Percentiles rank a stretch among this genome's conserved stretches.
Conservation (phyloP, 306 rosid species). For the Lagenaria siceraria region DNA sequence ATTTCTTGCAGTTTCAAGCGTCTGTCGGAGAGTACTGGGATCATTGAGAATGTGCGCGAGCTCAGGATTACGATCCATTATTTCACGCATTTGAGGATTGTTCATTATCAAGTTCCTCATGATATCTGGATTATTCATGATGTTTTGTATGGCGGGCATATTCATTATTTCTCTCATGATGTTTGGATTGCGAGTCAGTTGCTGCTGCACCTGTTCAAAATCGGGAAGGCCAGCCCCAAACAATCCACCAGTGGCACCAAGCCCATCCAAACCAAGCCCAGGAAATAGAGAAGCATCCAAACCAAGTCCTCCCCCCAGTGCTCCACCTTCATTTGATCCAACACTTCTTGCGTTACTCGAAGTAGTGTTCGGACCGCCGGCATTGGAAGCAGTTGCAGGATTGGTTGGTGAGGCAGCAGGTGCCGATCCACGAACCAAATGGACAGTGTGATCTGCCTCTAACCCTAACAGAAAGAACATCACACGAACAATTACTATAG, state of each 20-base stretch:
- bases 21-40: slow-evolving; percentile 74
- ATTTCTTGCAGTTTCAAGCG: slow-evolving; percentile 82
- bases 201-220: slow-evolving; percentile 74
- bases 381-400: slow-evolving; percentile 34
- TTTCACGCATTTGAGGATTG: slow-evolving; percentile 83
- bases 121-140: slow-evolving; percentile 56
- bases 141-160: slow-evolving; percentile 61
- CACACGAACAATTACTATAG: background rate
- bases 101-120: slow-evolving; percentile 66
- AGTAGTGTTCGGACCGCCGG: slow-evolving; percentile 29
- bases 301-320: slow-evolving; percentile 50
- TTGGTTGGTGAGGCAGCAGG: slow-evolving; percentile 25
- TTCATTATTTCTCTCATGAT: slow-evolving; percentile 67
- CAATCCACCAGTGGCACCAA: slow-evolving; percentile 44
- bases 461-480: slow-evolving; percentile 30
- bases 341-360: slow-evolving; percentile 30
- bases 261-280: slow-evolving; percentile 44
- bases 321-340: slow-evolving; percentile 43
- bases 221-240: slow-evolving; percentile 59
- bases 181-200: slow-evolving; percentile 51
- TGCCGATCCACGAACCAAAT: slow-evolving; percentile 69
- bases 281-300: slow-evolving; percentile 50
- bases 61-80: slow-evolving; percentile 78
- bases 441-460: slow-evolving; percentile 78
- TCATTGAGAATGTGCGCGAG: slow-evolving; percentile 75